phyloP scores from a whole-genome alignment of 2,329 filamentous ascomycete species.

The Trichoderma pleuroti region DNA sequence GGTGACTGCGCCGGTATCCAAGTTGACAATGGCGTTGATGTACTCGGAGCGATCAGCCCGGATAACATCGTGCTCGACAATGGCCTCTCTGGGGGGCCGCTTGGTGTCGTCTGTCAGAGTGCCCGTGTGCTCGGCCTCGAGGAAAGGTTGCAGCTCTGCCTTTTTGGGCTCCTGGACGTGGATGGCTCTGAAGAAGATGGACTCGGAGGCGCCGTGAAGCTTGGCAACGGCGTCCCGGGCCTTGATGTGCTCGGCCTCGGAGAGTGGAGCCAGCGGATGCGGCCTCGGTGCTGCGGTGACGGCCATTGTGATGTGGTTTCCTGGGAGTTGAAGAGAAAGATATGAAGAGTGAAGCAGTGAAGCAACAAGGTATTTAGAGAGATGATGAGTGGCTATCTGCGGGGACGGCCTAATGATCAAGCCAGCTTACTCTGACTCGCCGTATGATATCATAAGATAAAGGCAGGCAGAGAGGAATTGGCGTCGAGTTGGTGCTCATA shows the following conservation, averaged over 20 bases:
- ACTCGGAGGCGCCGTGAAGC: constrained; percentile 23
- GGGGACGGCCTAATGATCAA: neutral
- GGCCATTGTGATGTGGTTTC: constrained; percentile 1
- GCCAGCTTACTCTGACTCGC: neutral
- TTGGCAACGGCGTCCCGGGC: constrained; percentile 46
- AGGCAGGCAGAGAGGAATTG: neutral
- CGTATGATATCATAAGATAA: neutral
- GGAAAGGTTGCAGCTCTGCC: constrained; percentile 53
- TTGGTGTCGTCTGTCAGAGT: constrained; percentile 40
- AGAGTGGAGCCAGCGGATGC: constrained; percentile 50
- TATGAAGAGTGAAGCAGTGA: neutral
- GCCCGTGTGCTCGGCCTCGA: constrained; percentile 59
- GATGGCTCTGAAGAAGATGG: constrained; percentile 53
- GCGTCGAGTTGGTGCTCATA: neutral
- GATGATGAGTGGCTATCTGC: neutral
- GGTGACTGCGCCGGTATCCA: constrained; percentile 32
- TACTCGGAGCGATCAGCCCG: constrained; percentile 32
- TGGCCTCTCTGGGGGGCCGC: constrained; percentile 44
- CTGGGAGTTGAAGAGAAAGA: neutral
- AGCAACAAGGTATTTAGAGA: neutral
- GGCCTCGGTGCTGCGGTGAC: constrained; percentile 14
- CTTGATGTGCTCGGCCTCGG: constrained; percentile 45
- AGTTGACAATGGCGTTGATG: constrained; percentile 38
- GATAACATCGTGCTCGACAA: constrained; percentile 45
- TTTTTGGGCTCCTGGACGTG: constrained; percentile 62